Conservation (phyloP, 768 basidiomycete genomes). For the Suillus bovinus region DNA sequence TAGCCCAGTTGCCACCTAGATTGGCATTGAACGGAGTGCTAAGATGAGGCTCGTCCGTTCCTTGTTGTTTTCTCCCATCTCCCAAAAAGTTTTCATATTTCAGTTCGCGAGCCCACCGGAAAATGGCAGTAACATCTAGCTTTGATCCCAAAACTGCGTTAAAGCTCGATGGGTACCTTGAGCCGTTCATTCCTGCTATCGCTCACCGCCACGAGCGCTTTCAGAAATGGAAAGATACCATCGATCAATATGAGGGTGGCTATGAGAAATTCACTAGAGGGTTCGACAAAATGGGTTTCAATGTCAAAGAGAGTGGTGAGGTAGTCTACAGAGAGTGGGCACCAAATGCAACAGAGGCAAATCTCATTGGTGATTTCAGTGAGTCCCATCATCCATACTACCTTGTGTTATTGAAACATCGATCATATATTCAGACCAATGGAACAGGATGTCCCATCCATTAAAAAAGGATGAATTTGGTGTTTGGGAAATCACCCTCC, state of each 20-base stretch:
- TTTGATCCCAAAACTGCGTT: slow-evolving; percentile 61
- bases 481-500: slow-evolving; percentile 83
- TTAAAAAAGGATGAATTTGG: slow-evolving; percentile 87
- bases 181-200: slow-evolving; percentile 70
- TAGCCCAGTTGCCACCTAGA: slow-evolving; percentile 7
- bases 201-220: slow-evolving; percentile 66
- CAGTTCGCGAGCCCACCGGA: slow-evolving; percentile 1
- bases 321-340: slow-evolving; percentile 96
- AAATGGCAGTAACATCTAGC: slow-evolving; percentile 45
- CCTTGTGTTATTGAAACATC: slow-evolving; percentile 10
- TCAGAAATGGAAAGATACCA: slow-evolving; percentile 73
- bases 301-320: slow-evolving; percentile 62
- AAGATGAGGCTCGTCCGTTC: slow-evolving; percentile 8
- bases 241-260: slow-evolving; percentile 82
- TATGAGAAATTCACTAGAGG: slow-evolving; percentile 64
- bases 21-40: slow-evolving; percentile 9
- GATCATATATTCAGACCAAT: slow-evolving; percentile 58
- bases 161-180: slow-evolving; percentile 71
- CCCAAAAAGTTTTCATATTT: slow-evolving; percentile 2
- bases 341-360: slow-evolving; percentile 81
- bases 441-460: slow-evolving; percentile 83
- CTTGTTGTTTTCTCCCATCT: slow-evolving; percentile 11
- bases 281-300: slow-evolving; percentile 68
- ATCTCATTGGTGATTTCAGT: slow-evolving; percentile 97
- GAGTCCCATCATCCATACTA: slow-evolving; percentile 35